Conservation (phyloP, 495 filamentous ascomycete genomes). For the Cetradonia linearis region DNA sequence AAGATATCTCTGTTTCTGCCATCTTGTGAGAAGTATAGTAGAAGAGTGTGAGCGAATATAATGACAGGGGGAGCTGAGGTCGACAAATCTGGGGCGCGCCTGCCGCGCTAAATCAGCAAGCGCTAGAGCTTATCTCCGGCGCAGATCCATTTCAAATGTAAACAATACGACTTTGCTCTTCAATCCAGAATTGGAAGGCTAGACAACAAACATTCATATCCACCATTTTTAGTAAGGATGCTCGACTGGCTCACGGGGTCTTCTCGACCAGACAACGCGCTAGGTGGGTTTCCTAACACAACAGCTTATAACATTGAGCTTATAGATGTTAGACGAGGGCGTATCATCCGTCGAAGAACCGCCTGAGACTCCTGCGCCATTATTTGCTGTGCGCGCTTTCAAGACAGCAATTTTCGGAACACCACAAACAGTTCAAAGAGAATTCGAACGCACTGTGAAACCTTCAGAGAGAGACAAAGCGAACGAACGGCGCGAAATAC, state of each 20-base stretch:
- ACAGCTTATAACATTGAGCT: background rate
- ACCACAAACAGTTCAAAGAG: conserved; percentile 34
- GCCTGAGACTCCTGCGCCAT: conserved; percentile 85
- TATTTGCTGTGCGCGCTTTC: conserved; percentile 89
- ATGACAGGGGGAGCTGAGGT: background rate
- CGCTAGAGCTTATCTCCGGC: conserved; percentile 1
- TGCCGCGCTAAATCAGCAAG: background rate
- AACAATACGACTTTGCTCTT: conserved; percentile 4
- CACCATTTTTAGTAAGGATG: conserved; percentile 18
- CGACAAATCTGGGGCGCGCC: conserved; percentile 2
- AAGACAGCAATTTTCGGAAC: conserved; percentile 88
- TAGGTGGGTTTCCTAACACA: conserved; percentile 14
- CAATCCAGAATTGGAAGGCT: background rate
- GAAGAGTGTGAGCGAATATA: background rate
- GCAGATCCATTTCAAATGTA: background rate
- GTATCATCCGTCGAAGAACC: conserved; percentile 39
- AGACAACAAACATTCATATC: too few species aligned
- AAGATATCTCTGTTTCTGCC: background rate
- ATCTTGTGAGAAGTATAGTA: background rate
- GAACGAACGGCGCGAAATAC: background rate
- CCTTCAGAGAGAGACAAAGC: background rate
- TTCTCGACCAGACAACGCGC: conserved; percentile 13
- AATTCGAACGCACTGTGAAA: background rate
- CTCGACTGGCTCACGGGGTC: conserved; percentile 34
- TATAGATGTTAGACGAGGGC: conserved; percentile 12